phyloP scores from a whole-genome alignment of 345 rosid genomes.

The Geranium rotundifolium region DNA sequence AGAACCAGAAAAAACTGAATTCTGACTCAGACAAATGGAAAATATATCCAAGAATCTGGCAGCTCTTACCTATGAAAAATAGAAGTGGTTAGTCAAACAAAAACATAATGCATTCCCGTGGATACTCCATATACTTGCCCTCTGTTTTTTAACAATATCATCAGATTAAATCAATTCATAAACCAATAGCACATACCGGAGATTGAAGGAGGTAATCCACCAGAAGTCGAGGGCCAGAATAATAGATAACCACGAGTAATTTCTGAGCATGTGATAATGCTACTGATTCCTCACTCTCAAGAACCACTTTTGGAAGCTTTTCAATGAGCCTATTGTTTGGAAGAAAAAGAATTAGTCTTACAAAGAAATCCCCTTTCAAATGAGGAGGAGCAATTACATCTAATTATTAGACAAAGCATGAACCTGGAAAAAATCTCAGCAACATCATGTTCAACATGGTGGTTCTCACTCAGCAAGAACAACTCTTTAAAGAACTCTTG shows the following conservation, averaged over 20 bases:
- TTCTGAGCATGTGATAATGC: slow-evolving; percentile 66
- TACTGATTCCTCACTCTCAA: slow-evolving; percentile 57
- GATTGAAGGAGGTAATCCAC: slow-evolving; percentile 59
- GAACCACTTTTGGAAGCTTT: slow-evolving; percentile 77
- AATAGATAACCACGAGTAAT: slow-evolving; percentile 64
- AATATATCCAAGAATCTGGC: slow-evolving; percentile 74
- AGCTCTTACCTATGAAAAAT: slow-evolving; percentile 51
- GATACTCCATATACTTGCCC: not conserved
- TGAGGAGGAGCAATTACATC: slow-evolving; percentile 3
- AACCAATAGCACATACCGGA: slow-evolving; percentile 47
- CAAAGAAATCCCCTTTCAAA: slow-evolving; percentile 2
- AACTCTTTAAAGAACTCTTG: slow-evolving; percentile 48
- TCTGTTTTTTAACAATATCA: not conserved
- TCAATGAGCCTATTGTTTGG: slow-evolving; percentile 47
- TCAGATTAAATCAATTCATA: not conserved
- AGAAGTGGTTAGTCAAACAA: slow-evolving; percentile 1
- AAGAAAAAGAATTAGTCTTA: slow-evolving; percentile 8
- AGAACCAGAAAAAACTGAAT: slow-evolving; percentile 56
- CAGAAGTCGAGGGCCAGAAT: slow-evolving; percentile 71
- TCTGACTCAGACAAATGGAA: slow-evolving; percentile 61
- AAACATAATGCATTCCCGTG: not conserved
- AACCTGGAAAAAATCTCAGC: slow-evolving; percentile 61
- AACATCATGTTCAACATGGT: slow-evolving; percentile 38
- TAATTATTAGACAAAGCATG: slow-evolving; percentile 14
- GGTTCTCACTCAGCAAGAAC: slow-evolving; percentile 27